These are phyloP conservation scores for Onygena corvina DNA, from an alignment of 2,329 filamentous ascomycete species.

Conservation along the genomic window DNA sequence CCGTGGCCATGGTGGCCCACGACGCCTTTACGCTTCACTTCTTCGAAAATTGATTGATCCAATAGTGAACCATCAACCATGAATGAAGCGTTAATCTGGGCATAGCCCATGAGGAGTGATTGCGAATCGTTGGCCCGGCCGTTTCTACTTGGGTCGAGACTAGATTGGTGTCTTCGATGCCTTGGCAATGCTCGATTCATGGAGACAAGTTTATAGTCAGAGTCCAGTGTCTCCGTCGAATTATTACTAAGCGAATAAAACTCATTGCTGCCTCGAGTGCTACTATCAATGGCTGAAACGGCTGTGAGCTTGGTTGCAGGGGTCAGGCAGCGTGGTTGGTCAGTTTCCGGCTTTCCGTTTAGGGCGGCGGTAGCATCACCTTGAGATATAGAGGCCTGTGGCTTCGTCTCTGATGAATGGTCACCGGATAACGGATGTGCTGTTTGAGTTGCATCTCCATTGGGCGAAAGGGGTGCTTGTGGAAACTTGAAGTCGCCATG, in stretches of 20 bases:
- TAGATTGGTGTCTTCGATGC: constrained; percentile 36
- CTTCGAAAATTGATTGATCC: constrained; percentile 80
- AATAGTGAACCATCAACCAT: constrained; percentile 83
- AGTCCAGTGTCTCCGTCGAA: constrained; percentile 83
- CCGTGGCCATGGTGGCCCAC: constrained; percentile 71
- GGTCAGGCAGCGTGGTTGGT: constrained; percentile 23
- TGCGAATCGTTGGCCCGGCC: constrained; percentile 37
- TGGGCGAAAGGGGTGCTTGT: constrained; percentile 28
- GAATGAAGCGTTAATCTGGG: constrained; percentile 85
- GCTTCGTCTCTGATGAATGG: background rate
- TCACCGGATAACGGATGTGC: background rate
- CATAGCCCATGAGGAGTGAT: constrained; percentile 94
- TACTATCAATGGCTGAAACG: constrained; percentile 47
- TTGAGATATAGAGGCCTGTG: background rate
- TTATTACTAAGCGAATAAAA: constrained; percentile 94
- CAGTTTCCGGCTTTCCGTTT: constrained; percentile 22
- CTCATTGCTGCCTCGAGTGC: constrained; percentile 81
- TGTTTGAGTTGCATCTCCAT: background rate
- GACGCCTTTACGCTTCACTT: constrained; percentile 88
- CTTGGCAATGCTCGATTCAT: constrained; percentile 39
- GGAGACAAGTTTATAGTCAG: constrained; percentile 57
- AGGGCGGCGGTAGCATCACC: constrained; percentile 21
- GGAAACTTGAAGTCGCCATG: constrained; percentile 46
- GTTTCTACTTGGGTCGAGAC: constrained; percentile 23
- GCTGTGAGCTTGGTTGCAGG: constrained; percentile 35